Evolutionary conservation across 2,329 filamentous ascomycete genomes (phyloP), one percentile per base, ranked within the genome.

Genomic region (Aspergillus awamori): DNA sequence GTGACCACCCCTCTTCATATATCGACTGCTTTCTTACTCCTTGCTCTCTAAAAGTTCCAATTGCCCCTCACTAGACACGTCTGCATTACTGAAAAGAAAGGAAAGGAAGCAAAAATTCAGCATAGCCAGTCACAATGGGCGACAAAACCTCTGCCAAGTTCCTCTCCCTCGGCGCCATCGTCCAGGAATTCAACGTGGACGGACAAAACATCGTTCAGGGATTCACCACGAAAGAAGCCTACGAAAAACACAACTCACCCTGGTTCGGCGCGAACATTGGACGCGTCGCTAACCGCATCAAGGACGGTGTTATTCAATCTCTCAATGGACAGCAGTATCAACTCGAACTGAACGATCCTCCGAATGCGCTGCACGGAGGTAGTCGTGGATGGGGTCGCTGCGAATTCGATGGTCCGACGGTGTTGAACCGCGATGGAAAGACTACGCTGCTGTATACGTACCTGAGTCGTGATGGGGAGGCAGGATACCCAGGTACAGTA

Each of bases 181-280:
- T 82, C 58, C 79, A 97, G 75, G 86, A 90, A 72, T 89, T 97
- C 81, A 84, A 83, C 52, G 85, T 98, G 68, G 89, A 84, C 62
- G 89, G 87, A 65, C 81, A 86, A 74, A 95, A 97, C 80, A 95
- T 99, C 67, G 93, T 97, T 22, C 90, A 95, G 68, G 88, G 89
- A 57, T 97, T 97, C 80, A 86, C 90, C 17, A 87, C 84, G 13
- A 85, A 90, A 57, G 86, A 90, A 48, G 86, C 89, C 63, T 97
- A 97, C 80, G 84, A 84, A 66, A 79, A 86, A 68, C 81, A 93
- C 82, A 94, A 95, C 79, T 81, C 78, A 10, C 88, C 91, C 1
- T 93, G 88, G 81, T 98, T 97, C 74, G 94, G 95, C 65, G 93
- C 94, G 76, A 98, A 92, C 48, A 97, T 98, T 74, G 95, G 95